Evolutionary conservation across 2,329 filamentous ascomycete genomes (phyloP), one percentile per base, ranked within the genome.

Genomic region (Akanthomyces dipterigenus): DNA sequence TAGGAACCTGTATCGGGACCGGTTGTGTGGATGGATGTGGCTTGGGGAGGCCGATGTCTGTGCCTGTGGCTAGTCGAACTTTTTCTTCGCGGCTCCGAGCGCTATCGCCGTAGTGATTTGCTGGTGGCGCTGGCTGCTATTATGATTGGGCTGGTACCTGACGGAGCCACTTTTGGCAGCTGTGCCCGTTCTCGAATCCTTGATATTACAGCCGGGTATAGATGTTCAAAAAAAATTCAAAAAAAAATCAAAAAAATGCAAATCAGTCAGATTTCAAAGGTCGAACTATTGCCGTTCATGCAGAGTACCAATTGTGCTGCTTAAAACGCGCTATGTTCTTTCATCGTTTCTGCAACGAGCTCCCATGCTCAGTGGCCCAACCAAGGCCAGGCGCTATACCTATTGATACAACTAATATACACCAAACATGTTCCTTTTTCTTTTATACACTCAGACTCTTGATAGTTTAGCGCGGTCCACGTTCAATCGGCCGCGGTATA

Each of bases 401-500:
- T 59, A 36, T 34, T 11, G 43, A 45, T 59, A 51, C 46, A 59
- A 20, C 18, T 51, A 51, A 43, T 51, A 43, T 51, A 59, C 56
- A 51, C 20, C 26, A 11, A 34, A 51, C 6, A 7, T 22, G 18
- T 5, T 31, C 20, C 34, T n/a, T 34, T 22, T 20, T 49, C 20
- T 24, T 28, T 38, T 8, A 49, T 40, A 40, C 45, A 57, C 45
- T n/a, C 18, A 6, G 16, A n/a, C 7, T 40, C 16, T 2, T 8
- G 22, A 24, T 2, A 34, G 16, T 5, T 18, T 57, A 57, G 18
- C 43, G 34, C 26, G 14, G 3, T 1, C 55, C 16, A 20, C 55
- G 55, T 31, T 60, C 57, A 5, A 60, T 53, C 11, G 48, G 49
- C 7, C 48, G 38, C 14, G 40, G 48, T 53, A 72, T 66, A 65